Conservation (phyloP, 2,329 filamentous ascomycete species). For the Neobulgaria alba region DNA sequence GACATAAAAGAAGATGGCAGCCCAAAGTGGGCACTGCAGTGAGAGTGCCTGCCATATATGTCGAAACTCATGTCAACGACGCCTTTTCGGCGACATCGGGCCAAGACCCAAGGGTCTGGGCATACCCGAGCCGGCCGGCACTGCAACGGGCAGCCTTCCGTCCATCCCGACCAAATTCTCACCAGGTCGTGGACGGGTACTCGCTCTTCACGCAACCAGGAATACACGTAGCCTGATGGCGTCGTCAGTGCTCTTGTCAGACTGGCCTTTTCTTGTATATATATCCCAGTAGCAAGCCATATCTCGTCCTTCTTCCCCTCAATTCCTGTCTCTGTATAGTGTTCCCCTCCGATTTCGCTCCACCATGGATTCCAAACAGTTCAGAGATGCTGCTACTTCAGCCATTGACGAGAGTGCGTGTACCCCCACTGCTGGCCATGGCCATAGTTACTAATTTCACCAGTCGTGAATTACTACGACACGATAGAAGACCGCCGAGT, state of each 20-base stretch:
- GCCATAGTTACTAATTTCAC: slow-evolving; percentile 8
- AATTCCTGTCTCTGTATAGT: neutral
- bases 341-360: neutral
- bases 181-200: neutral
- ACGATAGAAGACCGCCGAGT: slow-evolving; percentile 62
- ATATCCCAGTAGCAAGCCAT: neutral
- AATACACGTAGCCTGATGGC: neutral
- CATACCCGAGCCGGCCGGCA: neutral
- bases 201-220: neutral
- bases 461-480: slow-evolving; percentile 80
- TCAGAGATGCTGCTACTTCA: slow-evolving; percentile 65
- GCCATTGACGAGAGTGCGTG: slow-evolving; percentile 74
- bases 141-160: too few relatives aligned
- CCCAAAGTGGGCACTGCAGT: too few relatives aligned
- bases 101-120: neutral
- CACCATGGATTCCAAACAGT: slow-evolving; percentile 70
- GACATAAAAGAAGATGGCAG: neutral
- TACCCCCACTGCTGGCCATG: neutral
- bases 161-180: neutral
- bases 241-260: neutral
- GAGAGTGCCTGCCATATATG: too few relatives aligned
- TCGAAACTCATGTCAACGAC: too few relatives aligned
- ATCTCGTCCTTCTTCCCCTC: neutral
- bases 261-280: neutral
- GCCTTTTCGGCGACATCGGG: too few relatives aligned